Evolutionary conservation across 1,284 basidiomycete genomes (phyloP), one percentile per base, ranked within the genome.

Genomic region (Singerocomus inundabilis): DNA sequence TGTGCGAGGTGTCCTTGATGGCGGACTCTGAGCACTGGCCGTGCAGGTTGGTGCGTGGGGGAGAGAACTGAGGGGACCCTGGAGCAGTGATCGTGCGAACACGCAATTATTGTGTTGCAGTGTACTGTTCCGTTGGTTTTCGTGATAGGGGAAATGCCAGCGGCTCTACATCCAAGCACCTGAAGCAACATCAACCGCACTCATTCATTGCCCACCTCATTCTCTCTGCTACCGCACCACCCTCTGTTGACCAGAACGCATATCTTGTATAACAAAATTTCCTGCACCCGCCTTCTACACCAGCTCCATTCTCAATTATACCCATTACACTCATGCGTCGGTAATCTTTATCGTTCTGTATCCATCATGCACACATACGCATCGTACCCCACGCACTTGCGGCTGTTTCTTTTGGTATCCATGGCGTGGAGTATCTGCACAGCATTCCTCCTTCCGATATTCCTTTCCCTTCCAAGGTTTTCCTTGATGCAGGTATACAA

Each of bases 1-100:
- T 66, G 91, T 99, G 44, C 81, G 97, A 51, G 92, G 91, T 43
- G 90, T 99, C 41, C 79, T 99, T 50, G 95, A 90, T 63, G 88
- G 87, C 48, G 87, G 85, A 57, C 79, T 88, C 71, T 89, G 75
- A 66, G 56, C 49, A 49, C 52, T 53, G 49, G 40, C 15, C 48
- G 50, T 54, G 53, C 46, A 41, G 48, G 53, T 46, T 52, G 59
- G 62, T 58, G 56, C 53, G 44, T 49, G 26, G 35, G 31, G 49
- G 61, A 48, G 62, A 44, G 63, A 54, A 52, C 34, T 48, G 45
- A 21, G 49, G 46, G 43, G 40, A 43, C 34, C 42, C 45, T 36
- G 46, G 53, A 50, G 49, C 54, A 45, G 55, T 50, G 37, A 54
- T 52, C 53, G 56, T 54, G 51, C 57, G 48, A 63, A 51, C 54